These are phyloP conservation scores for Xerophyta viscosa DNA, from an alignment of 106 monocot genomes.

Conservation along the genomic window DNA sequence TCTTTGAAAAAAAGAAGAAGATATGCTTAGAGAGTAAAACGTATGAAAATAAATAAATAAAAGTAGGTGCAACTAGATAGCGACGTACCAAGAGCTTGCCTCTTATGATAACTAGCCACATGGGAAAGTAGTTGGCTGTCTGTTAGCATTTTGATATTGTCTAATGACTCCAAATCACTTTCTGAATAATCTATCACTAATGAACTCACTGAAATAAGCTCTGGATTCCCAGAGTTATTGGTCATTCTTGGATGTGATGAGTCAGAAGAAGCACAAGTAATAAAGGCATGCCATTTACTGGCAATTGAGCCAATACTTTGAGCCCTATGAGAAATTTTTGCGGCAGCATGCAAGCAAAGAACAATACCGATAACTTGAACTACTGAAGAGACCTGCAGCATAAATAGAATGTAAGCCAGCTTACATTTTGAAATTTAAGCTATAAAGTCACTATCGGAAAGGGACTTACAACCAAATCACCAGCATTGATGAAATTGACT, in stretches of 20 bases:
- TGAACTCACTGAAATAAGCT: constrained; percentile 11
- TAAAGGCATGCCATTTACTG: constrained; percentile 73
- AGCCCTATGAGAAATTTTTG: constrained; percentile 87
- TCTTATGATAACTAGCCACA: constrained; percentile 58
- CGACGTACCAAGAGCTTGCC: constrained; percentile 89
- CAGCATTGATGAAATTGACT: constrained; percentile 65
- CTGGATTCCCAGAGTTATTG: constrained; percentile 37
- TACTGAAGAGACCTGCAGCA: constrained; percentile 54
- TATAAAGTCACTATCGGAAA: not conserved
- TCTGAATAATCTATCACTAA: constrained; percentile 40
- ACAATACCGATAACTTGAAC: constrained; percentile 75
- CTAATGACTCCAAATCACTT: constrained; percentile 71
- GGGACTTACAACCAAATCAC: constrained; percentile 62
- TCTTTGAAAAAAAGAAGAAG: no score
- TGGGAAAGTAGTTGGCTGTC: constrained; percentile 33
- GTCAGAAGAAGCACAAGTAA: constrained; percentile 43
- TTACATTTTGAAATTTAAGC: constrained; percentile 8
- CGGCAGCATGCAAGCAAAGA: constrained; percentile 67
- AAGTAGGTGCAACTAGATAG: no score
- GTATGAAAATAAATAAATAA: no score
- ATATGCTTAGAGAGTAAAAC: no score
- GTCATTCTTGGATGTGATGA: constrained; percentile 18
- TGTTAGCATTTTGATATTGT: constrained; percentile 26
- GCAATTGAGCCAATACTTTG: constrained; percentile 66
- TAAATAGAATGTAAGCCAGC: not conserved